Base-by-base conservation (phyloP, 2,329 filamentous ascomycete genomes). In the Drechslerella coelobrocha region DNA sequence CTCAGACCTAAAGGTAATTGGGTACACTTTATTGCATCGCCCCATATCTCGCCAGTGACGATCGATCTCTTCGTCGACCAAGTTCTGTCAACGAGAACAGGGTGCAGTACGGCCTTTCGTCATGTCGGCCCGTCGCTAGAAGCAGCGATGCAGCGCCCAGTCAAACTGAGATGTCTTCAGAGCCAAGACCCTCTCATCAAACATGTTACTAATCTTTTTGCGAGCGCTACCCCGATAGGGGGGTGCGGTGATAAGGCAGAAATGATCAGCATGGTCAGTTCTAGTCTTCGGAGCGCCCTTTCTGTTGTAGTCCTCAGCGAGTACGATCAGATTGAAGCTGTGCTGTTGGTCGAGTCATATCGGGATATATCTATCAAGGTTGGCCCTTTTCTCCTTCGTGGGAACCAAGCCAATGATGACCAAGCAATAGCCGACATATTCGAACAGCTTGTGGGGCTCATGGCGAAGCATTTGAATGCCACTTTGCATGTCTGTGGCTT, bases 1-100 rank as follows among this genome's bases (percentile, higher is more conserved):
- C 52, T 68, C 2, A 61, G 62, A 7, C 62, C 62, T 8, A 26
- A 68, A 45, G 62, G 55, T 5, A 47, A 61, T 19, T 68, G 55
- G 62, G 62, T 61, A 1, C 62, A 68, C 19, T 61, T 68, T 12
- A 61, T 68, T 21, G 43, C 62, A 1, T 21, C 55, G 43, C 55
- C 62, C 5, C 55, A 68, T 37, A 43, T 68, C n/a, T 60, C 62
- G 12, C 55, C 55, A 1, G 48, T 39, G 1, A 61, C 41, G 2
- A 68, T 68, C 9, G 62, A 68, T 9, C n/a, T 68, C 2, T 68
- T 68, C 41, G 27, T 60, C 21, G 29, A 43, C n/a, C 31, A 29
- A 19, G 27, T 68, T 6, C n/a, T 1, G 17, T 45, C 17, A 50
- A 45, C 7, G 14, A 47, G 12, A 43, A 43, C n/a, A n/a, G n/a